Percentiles rank a stretch among this genome's conserved stretches.
These are phyloP conservation scores for Ceratobasidium sp. DNA, from an alignment of 1,284 basidiomycete species.

Conservation along the genomic window DNA sequence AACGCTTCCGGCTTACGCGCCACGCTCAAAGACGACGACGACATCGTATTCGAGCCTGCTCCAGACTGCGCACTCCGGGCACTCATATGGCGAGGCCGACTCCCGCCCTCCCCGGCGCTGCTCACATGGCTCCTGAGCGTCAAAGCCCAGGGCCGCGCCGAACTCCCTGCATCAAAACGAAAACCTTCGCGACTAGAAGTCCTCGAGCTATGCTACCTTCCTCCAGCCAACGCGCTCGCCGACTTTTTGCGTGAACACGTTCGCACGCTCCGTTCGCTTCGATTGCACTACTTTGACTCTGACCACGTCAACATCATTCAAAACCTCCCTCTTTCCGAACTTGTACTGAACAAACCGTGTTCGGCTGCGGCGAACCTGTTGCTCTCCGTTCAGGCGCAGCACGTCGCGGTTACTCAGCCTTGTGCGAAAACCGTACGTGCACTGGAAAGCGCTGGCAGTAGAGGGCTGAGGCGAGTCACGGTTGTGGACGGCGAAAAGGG, in stretches of 20 bases:
- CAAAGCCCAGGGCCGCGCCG: conserved; percentile 21
- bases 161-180: not conserved
- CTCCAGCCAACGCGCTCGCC: conserved; percentile 25
- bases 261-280: conserved; percentile 17
- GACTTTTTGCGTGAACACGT: conserved; percentile 24
- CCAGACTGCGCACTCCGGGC: conserved; percentile 31
- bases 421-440: conserved; percentile 19
- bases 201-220: conserved; percentile 31
- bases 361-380: conserved; percentile 14
- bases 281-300: conserved; percentile 27
- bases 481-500: conserved; percentile 10
- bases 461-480: conserved; percentile 22
- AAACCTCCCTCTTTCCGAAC: conserved; percentile 11
- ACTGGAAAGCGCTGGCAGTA: conserved; percentile 1
- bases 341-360: conserved; percentile 19
- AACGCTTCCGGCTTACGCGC: not conserved
- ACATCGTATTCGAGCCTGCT: conserved; percentile 3
- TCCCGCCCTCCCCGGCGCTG: conserved; percentile 29
- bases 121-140: conserved; percentile 36
- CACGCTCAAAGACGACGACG: not conserved
- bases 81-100: conserved; percentile 29
- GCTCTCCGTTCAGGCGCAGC: conserved; percentile 7
- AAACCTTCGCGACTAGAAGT: conserved; percentile 23
- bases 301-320: conserved; percentile 19
- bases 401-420: conserved; percentile 26